Conservation (phyloP, 345 rosid species). For the Eutrema heterophyllum region DNA sequence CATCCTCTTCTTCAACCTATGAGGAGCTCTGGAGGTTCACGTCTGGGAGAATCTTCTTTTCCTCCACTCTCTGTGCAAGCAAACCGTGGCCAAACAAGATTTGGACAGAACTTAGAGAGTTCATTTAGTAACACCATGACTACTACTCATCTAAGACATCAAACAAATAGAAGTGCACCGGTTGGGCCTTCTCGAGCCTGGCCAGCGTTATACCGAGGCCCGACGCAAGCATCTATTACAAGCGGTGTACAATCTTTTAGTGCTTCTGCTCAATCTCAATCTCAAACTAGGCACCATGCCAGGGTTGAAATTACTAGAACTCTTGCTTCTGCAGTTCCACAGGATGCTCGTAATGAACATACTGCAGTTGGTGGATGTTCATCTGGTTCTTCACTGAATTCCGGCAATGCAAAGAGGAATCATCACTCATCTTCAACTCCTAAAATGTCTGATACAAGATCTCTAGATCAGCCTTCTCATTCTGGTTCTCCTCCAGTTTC, state of each 20-base stretch:
- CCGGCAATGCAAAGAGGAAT: slow-evolving; percentile 35
- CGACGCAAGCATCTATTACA: slow-evolving; percentile 27
- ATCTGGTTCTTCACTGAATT: slow-evolving; percentile 24
- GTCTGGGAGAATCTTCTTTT: slow-evolving; percentile 61
- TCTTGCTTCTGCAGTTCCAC: slow-evolving; percentile 24
- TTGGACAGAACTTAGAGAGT: slow-evolving; percentile 41
- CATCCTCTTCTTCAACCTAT: slow-evolving; percentile 53
- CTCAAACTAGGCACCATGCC: slow-evolving; percentile 3
- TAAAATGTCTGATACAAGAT: slow-evolving; percentile 39
- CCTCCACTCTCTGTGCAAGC: slow-evolving; percentile 62
- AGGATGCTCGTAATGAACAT: slow-evolving; percentile 27
- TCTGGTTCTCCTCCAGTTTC: slow-evolving; percentile 70
- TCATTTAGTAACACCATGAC: slow-evolving; percentile 48
- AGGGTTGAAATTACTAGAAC: neutral
- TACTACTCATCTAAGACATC: slow-evolving; percentile 45
- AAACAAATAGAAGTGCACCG: slow-evolving; percentile 36
- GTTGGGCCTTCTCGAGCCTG: slow-evolving; percentile 46
- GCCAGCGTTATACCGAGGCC: slow-evolving; percentile 44
- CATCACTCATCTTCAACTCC: slow-evolving; percentile 54
- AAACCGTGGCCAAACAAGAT: slow-evolving; percentile 34
- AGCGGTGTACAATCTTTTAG: slow-evolving; percentile 27
- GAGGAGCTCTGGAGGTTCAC: slow-evolving; percentile 47
- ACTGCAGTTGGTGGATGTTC: slow-evolving; percentile 11
- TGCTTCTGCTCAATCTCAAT: slow-evolving; percentile 22
- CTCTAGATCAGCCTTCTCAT: slow-evolving; percentile 30